These are phyloP conservation scores for Sphaerulina vaccinii DNA, from an alignment of 2,329 filamentous ascomycete genomes.

Conservation along the genomic window DNA sequence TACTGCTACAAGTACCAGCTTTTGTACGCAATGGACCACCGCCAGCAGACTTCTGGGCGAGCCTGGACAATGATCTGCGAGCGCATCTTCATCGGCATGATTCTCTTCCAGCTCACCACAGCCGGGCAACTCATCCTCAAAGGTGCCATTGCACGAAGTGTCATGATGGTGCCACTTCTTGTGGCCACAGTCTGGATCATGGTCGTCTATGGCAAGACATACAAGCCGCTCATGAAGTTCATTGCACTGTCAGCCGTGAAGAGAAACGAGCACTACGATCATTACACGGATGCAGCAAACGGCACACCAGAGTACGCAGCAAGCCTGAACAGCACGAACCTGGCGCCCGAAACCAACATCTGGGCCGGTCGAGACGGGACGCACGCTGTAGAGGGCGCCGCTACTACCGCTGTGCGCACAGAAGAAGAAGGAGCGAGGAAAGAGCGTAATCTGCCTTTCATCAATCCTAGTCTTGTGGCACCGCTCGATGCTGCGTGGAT, in stretches of 20 bases:
- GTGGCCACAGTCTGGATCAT: slow-evolving; percentile 84
- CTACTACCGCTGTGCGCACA: slow-evolving; percentile 18
- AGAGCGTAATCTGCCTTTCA: slow-evolving; percentile 68
- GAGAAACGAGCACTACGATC: slow-evolving; percentile 53
- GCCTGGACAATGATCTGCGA: slow-evolving; percentile 98
- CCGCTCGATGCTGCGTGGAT: slow-evolving; percentile 46
- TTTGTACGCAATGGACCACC: slow-evolving; percentile 96
- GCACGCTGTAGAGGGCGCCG: slow-evolving; percentile 10
- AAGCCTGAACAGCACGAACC: slow-evolving; percentile 29
- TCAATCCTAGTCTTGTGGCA: slow-evolving; percentile 71
- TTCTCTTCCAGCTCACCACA: slow-evolving; percentile 90
- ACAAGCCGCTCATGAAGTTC: slow-evolving; percentile 84
- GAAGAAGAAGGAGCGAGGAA: slow-evolving; percentile 16
- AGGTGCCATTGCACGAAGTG: slow-evolving; percentile 69
- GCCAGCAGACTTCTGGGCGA: slow-evolving; percentile 86
- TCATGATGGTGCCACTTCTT: slow-evolving; percentile 73
- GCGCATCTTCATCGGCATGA: slow-evolving; percentile 77
- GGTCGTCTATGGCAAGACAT: slow-evolving; percentile 75
- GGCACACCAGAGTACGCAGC: slow-evolving; percentile 33
- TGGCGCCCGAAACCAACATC: slow-evolving; percentile 42
- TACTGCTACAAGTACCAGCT: slow-evolving; percentile 97
- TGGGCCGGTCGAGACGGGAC: slow-evolving; percentile 31
- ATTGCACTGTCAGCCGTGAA: slow-evolving; percentile 87
- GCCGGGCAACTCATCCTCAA: slow-evolving; percentile 78
- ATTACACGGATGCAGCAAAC: slow-evolving; percentile 38